Evolutionary conservation across 768 basidiomycete species (phyloP), one percentile per base, ranked within the genome.

Genomic region (Amanita molliuscula): DNA sequence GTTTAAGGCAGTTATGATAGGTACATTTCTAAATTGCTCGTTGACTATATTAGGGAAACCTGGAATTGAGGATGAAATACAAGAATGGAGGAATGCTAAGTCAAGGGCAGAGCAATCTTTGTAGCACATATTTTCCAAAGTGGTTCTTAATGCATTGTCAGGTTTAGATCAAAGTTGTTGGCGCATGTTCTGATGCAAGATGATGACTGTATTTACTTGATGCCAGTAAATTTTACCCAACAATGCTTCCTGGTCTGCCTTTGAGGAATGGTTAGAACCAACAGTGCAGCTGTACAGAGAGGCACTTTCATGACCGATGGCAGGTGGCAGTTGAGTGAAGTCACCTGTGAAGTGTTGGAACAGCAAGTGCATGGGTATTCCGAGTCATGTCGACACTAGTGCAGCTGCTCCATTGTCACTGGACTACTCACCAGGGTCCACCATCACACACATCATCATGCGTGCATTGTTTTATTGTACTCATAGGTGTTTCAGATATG

Each of bases 301-400:
- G 37, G 56, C 35, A 54, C 35, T 0, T 28, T 59, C 58, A 3
- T 54, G 53, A 16, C 58, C 59, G 3, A 55, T 50, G 1, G 59
- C 52, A 29, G 60, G 61, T 10, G 60, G 58, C 1, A 63, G 51
- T 44, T 64, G 62, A 6, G 67, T 69, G 60, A 73, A 71, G 44
- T 72, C 67, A 5, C 69, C 68, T 16, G 64, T 59, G 50, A 71
- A 59, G n/a, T n/a, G n/a, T n/a, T n/a, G n/a, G n/a, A n/a, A n/a
- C n/a, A n/a, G n/a, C n/a, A n/a, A n/a, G n/a, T n/a, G n/a, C n/a
- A n/a, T n/a, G n/a, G n/a, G n/a, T n/a, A n/a, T n/a, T n/a, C n/a
- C n/a, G n/a, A n/a, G n/a, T n/a, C n/a, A n/a, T n/a, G n/a, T n/a
- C n/a, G n/a, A n/a, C n/a, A n/a, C n/a, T n/a, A n/a, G n/a, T n/a